These are phyloP conservation scores for Daphne laureola DNA, from an alignment of 441 rosid genomes.

Conservation along the genomic window DNA sequence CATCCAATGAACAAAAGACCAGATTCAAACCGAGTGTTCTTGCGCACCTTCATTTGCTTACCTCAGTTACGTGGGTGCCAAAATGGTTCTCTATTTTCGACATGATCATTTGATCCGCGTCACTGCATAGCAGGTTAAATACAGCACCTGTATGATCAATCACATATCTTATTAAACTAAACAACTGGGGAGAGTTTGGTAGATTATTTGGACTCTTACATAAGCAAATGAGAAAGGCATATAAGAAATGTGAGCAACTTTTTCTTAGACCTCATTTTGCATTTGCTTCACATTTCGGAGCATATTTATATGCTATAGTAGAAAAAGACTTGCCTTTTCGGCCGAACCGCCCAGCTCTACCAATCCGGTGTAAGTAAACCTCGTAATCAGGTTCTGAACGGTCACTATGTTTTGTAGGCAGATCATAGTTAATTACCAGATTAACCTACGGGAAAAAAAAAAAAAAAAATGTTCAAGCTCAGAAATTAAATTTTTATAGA, in stretches of 20 bases:
- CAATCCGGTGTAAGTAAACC: slow-evolving; percentile 92
- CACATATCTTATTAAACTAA: no score
- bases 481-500: background rate
- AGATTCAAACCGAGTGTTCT: background rate
- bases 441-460: slow-evolving; percentile 70
- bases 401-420: slow-evolving; percentile 52
- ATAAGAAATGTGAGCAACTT: no score
- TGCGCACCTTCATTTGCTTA: slow-evolving; percentile 16
- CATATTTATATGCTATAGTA: no score
- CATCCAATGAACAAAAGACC: slow-evolving; percentile 4
- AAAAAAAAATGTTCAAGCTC: background rate
- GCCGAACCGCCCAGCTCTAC: slow-evolving; percentile 98
- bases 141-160: slow-evolving; percentile 61
- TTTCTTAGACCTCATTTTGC: no score
- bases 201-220: no score
- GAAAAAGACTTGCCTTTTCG: slow-evolving; percentile 53
- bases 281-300: no score
- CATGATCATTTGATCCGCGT: slow-evolving; percentile 42
- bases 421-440: slow-evolving; percentile 78
- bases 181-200: no score
- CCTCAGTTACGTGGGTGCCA: slow-evolving; percentile 40
- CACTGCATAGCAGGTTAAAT: slow-evolving; percentile 58
- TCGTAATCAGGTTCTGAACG: slow-evolving; percentile 76
- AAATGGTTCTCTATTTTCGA: slow-evolving; percentile 71
- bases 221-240: no score